Base-by-base conservation (phyloP, 2,329 filamentous ascomycete genomes). In the Biscogniauxia mediterranea region DNA sequence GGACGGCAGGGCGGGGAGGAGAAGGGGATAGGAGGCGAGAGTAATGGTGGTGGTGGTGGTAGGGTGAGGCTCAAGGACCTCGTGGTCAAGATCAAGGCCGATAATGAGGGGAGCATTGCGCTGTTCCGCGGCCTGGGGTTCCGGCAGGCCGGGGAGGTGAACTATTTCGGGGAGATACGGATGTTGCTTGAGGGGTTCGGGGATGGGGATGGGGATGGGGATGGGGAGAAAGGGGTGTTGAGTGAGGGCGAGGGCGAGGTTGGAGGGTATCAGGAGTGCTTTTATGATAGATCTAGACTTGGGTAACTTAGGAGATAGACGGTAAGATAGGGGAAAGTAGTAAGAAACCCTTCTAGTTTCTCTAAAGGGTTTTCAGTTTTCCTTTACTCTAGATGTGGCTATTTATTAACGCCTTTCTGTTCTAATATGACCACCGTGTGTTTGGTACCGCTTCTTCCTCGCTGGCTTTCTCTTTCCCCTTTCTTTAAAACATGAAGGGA, bases 131-230 rank as follows among this genome's bases (percentile, higher is more conserved):
- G 78, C 38, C 69, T 86, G 54, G 84, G 83, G 0, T 87, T 87
- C 61, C 66, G 65, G 63, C 80, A 83, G 71, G 84, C 83, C 0
- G 77, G 70, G 2, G 80, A 70, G 2, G 80, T 82, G 56, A 84
- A 87, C 67, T 87, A 87, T 67, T 87, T 87, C 75, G 84, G 83
- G 0, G 85, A 87, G 74, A 71, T 87, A n/a, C 77, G 79, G 62
- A 73, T 87, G 74, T 76, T 81, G 7, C 70, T 83, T 49, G 62
- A 66, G 5, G 69, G 71, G 8, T 67, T 78, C 9, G 58, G 62
- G 15, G 50, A 26, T 46, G 55, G 54, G 1, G 38, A 42, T 13
- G 15, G 50, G 17, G 46, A 58, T 17, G 55, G 20, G 15, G 19
- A 54, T n/a, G n/a, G n/a, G n/a, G n/a, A n/a, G n/a, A 1, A 50